Percentiles rank a stretch among this genome's conserved stretches.
phyloP scores from a whole-genome alignment of 345 rosid genomes.

The Eucalyptus brandiana region DNA sequence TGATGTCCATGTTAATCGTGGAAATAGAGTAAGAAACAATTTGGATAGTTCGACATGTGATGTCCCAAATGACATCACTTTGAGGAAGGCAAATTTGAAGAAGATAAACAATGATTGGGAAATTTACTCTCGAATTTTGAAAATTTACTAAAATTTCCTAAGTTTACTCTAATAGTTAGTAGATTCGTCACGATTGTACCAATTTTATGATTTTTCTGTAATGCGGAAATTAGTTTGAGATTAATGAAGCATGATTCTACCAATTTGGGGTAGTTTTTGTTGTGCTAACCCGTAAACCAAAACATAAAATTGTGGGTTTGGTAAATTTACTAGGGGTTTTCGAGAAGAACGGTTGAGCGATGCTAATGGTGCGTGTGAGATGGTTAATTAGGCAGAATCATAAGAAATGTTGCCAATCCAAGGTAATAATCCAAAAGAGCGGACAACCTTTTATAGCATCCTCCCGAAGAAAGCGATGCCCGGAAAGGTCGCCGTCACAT shows the following conservation, averaged over 20 bases:
- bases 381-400: neutral
- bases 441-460: neutral
- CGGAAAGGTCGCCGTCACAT: neutral
- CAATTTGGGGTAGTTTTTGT: neutral
- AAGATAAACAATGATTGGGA: neutral
- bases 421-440: neutral
- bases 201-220: fast-evolving
- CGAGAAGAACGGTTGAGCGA: neutral
- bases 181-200: fast-evolving
- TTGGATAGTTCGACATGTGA: fast-evolving
- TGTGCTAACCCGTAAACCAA: neutral
- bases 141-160: neutral
- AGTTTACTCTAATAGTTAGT: neutral
- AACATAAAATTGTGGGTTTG: neutral
- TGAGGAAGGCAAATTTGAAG: neutral
- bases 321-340: neutral
- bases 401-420: neutral
- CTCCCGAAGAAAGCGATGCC: neutral
- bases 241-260: fast-evolving
- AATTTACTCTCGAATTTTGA: neutral
- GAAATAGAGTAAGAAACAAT: no score
- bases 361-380: neutral
- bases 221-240: neutral
- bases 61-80: no score
- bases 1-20: neutral